These are phyloP conservation scores for Hippophae tibetana DNA, from an alignment of 306 rosid species.

Conservation along the genomic window DNA sequence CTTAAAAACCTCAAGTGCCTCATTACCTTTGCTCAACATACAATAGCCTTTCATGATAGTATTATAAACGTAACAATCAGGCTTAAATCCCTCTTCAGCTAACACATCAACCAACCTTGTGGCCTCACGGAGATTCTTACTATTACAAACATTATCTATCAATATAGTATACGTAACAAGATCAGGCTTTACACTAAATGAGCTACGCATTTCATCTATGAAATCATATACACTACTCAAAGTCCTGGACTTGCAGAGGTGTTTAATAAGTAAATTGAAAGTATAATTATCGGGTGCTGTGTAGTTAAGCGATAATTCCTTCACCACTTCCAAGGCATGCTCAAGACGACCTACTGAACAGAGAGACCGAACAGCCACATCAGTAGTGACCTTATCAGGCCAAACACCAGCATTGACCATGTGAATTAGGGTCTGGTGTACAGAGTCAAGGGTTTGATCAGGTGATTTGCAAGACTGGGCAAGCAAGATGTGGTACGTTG, in stretches of 20 bases:
- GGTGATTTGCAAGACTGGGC: conserved; percentile 42
- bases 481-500: conserved; percentile 58
- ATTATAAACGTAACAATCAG: conserved; percentile 67
- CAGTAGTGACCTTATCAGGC: conserved; percentile 59
- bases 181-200: conserved; percentile 50
- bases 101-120: conserved; percentile 48
- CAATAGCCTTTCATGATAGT: conserved; percentile 88
- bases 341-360: conserved; percentile 41
- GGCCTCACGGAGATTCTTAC: conserved; percentile 65
- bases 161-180: conserved; percentile 67
- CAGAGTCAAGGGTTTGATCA: conserved; percentile 38
- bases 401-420: conserved; percentile 46
- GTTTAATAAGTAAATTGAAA: conserved; percentile 52
- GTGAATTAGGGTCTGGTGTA: conserved; percentile 54
- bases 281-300: conserved; percentile 56
- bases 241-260: conserved; percentile 47
- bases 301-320: conserved; percentile 45
- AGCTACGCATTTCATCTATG: conserved; percentile 44
- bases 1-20: conserved; percentile 62
- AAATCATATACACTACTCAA: conserved; percentile 40
- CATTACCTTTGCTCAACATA: conserved; percentile 56
- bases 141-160: conserved; percentile 75
- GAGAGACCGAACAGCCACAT: conserved; percentile 58
- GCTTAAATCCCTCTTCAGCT: conserved; percentile 65
- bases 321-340: conserved; percentile 42